phyloP scores from a whole-genome alignment of 208 protist genomes.

The Blechomonas ayalai region DNA sequence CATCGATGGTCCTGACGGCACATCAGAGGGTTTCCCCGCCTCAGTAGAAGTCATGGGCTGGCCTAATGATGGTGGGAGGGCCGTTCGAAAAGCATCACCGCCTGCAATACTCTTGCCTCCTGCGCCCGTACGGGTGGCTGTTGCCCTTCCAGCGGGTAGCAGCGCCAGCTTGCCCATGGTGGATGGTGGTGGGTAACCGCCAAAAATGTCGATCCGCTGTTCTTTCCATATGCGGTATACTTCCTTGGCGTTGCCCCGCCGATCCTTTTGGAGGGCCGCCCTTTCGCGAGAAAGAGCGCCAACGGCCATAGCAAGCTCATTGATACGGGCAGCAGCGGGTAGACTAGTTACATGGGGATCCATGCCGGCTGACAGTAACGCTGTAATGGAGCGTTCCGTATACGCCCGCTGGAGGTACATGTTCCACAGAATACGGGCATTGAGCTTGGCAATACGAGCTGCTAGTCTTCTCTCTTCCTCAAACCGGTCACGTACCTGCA shows the following conservation, averaged over 20 bases:
- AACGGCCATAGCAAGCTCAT: slow-evolving; percentile 42
- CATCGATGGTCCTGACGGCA: no score
- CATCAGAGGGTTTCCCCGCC: no score
- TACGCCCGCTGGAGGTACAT: slow-evolving; percentile 56
- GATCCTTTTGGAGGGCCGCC: slow-evolving; percentile 33
- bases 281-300: slow-evolving; percentile 31
- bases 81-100: no score
- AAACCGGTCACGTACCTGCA: slow-evolving; percentile 57
- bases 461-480: slow-evolving; percentile 35
- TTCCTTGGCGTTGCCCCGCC: slow-evolving; percentile 67
- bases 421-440: slow-evolving; percentile 48
- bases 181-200: slow-evolving; percentile 29
- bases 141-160: no score
- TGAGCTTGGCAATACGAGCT: slow-evolving; percentile 36
- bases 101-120: no score
- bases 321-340: slow-evolving; percentile 52
- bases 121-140: no score
- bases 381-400: slow-evolving; percentile 53
- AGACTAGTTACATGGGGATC: slow-evolving; percentile 52
- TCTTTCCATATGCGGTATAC: slow-evolving; percentile 77
- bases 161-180: slow-evolving; percentile 20
- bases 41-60: no score
- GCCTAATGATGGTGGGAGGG: no score
- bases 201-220: slow-evolving; percentile 65
- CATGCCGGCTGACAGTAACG: slow-evolving; percentile 45